A percentile compares a stretch with the other conserved stretches of the same genome.
These are phyloP conservation scores for Colletotrichum filicis DNA, from an alignment of 2,329 filamentous ascomycete genomes.

Conservation along the genomic window DNA sequence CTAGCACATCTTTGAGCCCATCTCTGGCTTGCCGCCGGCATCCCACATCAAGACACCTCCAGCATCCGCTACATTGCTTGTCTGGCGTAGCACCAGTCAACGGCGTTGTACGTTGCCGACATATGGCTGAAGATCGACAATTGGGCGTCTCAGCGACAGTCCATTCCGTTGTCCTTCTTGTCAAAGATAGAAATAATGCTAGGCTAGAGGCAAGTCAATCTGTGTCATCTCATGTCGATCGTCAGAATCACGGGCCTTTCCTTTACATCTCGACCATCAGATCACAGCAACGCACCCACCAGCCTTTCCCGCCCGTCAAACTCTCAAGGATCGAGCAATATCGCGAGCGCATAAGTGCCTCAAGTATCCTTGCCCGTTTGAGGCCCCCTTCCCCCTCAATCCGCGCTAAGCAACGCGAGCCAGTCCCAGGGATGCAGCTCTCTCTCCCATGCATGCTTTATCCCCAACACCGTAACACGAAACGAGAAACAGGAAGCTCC, in stretches of 20 bases:
- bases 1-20: not conserved
- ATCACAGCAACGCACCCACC: not conserved
- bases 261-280: not conserved
- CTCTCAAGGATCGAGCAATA: not conserved
- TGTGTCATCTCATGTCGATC: not conserved
- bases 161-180: not conserved
- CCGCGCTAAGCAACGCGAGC: slow-evolving; percentile 3
- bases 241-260: slow-evolving; percentile 1
- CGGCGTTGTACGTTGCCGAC: not conserved
- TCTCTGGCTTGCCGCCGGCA: not conserved
- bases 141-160: not conserved
- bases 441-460: not conserved
- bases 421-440: not conserved
- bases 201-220: not conserved
- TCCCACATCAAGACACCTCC: not conserved
- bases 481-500: slow-evolving; percentile 1
- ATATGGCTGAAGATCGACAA: not conserved
- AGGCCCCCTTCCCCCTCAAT: not conserved
- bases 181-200: not conserved
- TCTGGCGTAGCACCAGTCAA: not conserved
- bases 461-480: not conserved
- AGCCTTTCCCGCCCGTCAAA: not conserved
- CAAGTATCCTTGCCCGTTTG: not conserved
- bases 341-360: not conserved
- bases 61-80: not conserved